Evolutionary conservation across 2,329 filamentous ascomycete species (phyloP), one percentile per base, ranked within the genome.

Genomic region (Cercospora berteroae): DNA sequence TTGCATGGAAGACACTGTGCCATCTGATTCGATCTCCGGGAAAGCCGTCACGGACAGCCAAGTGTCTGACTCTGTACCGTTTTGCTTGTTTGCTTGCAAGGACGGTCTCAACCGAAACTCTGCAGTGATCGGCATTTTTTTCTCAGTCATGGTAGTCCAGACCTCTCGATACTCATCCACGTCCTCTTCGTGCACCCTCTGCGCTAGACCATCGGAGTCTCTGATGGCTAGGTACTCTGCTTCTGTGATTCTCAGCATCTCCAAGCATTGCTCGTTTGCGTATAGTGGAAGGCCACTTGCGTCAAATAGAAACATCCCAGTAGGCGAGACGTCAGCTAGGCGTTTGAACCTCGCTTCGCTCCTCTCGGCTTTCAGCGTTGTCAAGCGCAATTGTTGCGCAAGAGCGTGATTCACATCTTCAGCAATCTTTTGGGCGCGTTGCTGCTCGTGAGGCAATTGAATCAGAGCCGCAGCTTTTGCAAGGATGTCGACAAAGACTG

Each of bases 181-280:
- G 66, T 82, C 80, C 16, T 81, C 79, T 7, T 76, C 74, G 33
- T 77, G 76, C 9, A 76, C 63, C 4, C 67, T 62, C 10, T 70
- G 70, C 9, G 31, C 50, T 20, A 65, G 29, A 39, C 63, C 56
- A 6, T 69, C 50, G 67, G 68, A 73, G 10, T 48, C 56, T 42
- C 12, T 20, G 23, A 64, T 64, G 13, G 33, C 29, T 8, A 52
- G 55, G 61, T 69, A 58, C 10, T 72, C 64, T 33, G 73, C 72
- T 48, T 71, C 60, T 12, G 73, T 69, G 9, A 71, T 63, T 4
- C 71, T 72, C 10, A 80, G 75, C 52, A 81, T 74, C 1, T 79
- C 76, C 29, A 74, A 76, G 74, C 80, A 83, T 4, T 76, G 73
- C 56, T 81, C 75, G 59, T 83, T 83, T 6, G 79, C 73, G 66